phyloP scores from a whole-genome alignment of 306 rosid genomes.

The Lathyrus aphaca region DNA sequence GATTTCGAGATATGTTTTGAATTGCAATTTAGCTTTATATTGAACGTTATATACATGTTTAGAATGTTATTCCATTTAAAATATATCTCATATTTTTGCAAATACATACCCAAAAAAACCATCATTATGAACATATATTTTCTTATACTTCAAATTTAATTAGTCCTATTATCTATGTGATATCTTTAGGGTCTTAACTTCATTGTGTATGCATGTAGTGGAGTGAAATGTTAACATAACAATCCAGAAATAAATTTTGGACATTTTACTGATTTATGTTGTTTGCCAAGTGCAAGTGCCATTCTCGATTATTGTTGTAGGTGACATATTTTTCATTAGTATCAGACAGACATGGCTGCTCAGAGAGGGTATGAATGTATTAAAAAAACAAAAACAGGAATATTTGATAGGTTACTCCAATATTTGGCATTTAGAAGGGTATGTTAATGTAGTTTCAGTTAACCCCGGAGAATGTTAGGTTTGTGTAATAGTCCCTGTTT shows the following conservation, averaged over 20 bases:
- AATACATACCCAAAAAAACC: too few species aligned
- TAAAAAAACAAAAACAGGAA: background rate
- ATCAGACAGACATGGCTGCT: background rate
- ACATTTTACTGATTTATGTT: background rate
- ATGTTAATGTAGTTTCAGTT: slow-evolving; percentile 15
- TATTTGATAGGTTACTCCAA: background rate
- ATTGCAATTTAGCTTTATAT: too few species aligned
- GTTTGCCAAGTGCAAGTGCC: slow-evolving; percentile 7
- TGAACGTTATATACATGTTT: too few species aligned
- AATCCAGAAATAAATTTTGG: background rate
- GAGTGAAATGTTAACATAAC: background rate
- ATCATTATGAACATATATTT: background rate
- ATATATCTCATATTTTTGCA: too few species aligned
- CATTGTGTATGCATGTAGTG: slow-evolving; percentile 11
- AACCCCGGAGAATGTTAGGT: slow-evolving; percentile 3
- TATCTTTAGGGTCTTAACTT: slow-evolving; percentile 10
- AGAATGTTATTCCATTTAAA: too few species aligned
- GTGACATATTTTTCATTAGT: background rate
- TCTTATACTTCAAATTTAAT: background rate
- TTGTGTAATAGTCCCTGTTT: slow-evolving; percentile 10
- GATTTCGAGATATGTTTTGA: too few species aligned
- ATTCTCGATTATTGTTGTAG: slow-evolving; percentile 25
- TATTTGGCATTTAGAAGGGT: background rate
- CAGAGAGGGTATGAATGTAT: background rate
- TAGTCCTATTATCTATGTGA: slow-evolving; percentile 4